Base-by-base conservation (phyloP, 1,139 yeast genomes). In the Geotrichum citri-aurantii region DNA sequence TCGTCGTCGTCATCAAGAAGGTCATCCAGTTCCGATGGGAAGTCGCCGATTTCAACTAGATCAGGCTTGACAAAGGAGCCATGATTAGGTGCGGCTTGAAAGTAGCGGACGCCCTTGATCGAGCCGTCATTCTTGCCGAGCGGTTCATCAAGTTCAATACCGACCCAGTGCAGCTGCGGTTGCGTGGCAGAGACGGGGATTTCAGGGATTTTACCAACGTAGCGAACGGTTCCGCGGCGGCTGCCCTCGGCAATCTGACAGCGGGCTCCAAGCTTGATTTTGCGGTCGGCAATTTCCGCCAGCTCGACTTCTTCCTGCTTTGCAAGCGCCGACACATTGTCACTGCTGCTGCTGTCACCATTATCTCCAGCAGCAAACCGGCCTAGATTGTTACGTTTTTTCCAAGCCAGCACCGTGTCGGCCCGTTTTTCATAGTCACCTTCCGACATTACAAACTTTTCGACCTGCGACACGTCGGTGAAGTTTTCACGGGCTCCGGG, bases 71-170 rank as follows among this genome's bases (percentile, higher is more conserved):
- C 70, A 60, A 77, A 75, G 1, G 77, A 69, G 3, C 97, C 97
- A 68, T 80, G 79, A 17, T 63, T 71, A 1, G 75, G 74, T 14
- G 66, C 65, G 48, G 89, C 80, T 1, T 76, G 72, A 65, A 92
- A 92, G 70, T 91, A 89, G 52, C 76, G 65, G 0, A 73, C 72
- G 0, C 89, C 95, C 31, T 82, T 76, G 0, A 91, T 82, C 1
- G 85, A 74, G 0, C 98, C 98, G 66, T 91, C 82, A 66, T 92
- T 90, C 71, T 85, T 88, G 1, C 97, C 98, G 0, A 68, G 68
- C 0, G 86, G 81, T 14, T 75, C 74, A 33, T 81, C 82, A 44
- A 90, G 77, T 65, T 86, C 90, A 2, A 92, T 77, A 0, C 97
- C 98, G 12, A 85, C 77, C 98, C 98, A 92, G 11, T 58, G 44